These are phyloP conservation scores for Acer campestre DNA, from an alignment of 345 rosid genomes.

Conservation along the genomic window DNA sequence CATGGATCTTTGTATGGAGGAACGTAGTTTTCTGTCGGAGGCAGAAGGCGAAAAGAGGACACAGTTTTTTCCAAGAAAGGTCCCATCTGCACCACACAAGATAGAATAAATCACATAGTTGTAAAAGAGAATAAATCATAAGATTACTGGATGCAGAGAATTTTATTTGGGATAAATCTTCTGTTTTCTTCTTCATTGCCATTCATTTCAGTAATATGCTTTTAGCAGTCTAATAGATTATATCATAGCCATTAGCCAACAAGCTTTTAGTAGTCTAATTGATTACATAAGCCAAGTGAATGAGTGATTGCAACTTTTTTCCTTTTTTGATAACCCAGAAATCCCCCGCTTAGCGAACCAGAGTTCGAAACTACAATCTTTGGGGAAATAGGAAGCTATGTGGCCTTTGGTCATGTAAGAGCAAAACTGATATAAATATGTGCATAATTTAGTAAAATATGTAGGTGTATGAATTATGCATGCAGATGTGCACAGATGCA, in stretches of 20 bases:
- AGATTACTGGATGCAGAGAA: neutral
- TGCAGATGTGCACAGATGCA: neutral
- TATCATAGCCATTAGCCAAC: neutral
- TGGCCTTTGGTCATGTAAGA: neutral
- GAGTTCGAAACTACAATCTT: too few species aligned
- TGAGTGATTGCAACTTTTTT: neutral
- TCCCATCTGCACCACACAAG: conserved; percentile 68
- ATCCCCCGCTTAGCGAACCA: too few species aligned
- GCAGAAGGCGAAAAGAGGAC: conserved; percentile 77
- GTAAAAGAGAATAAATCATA: neutral
- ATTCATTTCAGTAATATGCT: neutral
- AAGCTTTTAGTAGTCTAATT: too few species aligned
- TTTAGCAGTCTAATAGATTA: neutral
- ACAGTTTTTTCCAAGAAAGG: conserved; percentile 67
- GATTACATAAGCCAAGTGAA: neutral
- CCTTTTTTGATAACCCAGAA: too few species aligned
- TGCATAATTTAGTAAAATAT: neutral
- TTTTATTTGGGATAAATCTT: neutral
- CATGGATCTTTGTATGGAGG: conserved; percentile 98
- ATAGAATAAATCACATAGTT: conserved; percentile 4
- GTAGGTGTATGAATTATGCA: neutral
- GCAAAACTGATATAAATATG: neutral
- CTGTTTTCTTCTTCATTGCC: neutral
- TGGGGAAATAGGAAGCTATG: too few species aligned
- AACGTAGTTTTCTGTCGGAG: conserved; percentile 73